Base-by-base conservation (phyloP, 148 eudicot genomes). In the Silene uniflora region DNA sequence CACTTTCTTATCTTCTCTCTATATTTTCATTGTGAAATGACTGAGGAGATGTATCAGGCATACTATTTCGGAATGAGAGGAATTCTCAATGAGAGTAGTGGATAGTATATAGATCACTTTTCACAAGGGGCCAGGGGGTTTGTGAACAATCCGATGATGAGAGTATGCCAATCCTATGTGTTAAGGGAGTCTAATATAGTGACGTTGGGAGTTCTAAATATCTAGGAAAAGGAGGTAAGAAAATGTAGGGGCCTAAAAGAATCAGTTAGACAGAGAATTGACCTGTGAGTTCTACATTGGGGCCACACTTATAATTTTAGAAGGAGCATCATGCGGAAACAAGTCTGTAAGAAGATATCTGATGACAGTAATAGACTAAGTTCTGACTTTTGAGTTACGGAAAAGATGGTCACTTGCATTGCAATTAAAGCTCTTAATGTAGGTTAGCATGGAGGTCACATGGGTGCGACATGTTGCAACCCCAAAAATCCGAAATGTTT, bases 401-500 rank as follows among this genome's bases (percentile, higher is more conserved):
- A 46, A n/a, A 49, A 65, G 76, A 14, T 72, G 75, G 39, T 12
- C 72, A 18, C 49, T 10, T 49, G 52, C 10, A 55, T 73, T 13
- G 52, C n/a, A 24, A 42, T 72, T 29, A 62, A 62, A 49, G 44
- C 70, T 32, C 27, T 23, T 56, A 35, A 19, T 59, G 7, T 42
- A 22, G 55, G 44, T 17, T 69, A 55, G 21, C 60, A 1, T 24
- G 58, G 19, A 49, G 19, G 56, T 25, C 49, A 14, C 29, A 62
- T 27, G 39, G 59, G 63, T 27, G 29, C 22, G 66, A 46, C 42
- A 59, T 68, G 25, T 72, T 14, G 47, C 69, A 27, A 25, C 42
- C n/a, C n/a, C n/a, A n/a, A n/a, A n/a, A n/a, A n/a, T n/a, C n/a
- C 67, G 62, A 29, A 42, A 62, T 76, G 58, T 56, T 65, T 18